phyloP scores from a whole-genome alignment of 225 moss, liverwort and hornwort genomes.

The Physcomitrellopsis africana region DNA sequence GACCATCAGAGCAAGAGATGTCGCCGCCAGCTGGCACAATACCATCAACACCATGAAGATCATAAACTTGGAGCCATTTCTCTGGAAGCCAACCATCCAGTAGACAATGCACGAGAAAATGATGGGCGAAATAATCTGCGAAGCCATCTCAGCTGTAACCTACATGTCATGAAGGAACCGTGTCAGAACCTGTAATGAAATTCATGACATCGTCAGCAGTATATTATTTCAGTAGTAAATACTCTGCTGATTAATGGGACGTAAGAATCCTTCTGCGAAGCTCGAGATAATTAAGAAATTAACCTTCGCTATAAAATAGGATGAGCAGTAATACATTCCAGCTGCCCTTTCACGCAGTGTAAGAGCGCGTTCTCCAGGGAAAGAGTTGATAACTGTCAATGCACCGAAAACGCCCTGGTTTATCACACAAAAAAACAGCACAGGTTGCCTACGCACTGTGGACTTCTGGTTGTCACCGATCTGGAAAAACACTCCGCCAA shows the following conservation, averaged over 20 bases:
- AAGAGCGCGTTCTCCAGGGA: constrained; percentile 81
- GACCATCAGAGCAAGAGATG: constrained; percentile 83
- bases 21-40: constrained; percentile 80
- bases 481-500: constrained; percentile 88
- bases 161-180: constrained; percentile 44
- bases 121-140: constrained; percentile 76
- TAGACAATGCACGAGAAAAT: constrained; percentile 83
- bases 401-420: constrained; percentile 94
- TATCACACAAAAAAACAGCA: constrained; percentile 89
- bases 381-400: constrained; percentile 84
- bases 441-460: constrained; percentile 79
- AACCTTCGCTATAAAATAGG: constrained; percentile 93
- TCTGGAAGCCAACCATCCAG: constrained; percentile 93
- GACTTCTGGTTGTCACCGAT: constrained; percentile 72
- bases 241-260: neutral
- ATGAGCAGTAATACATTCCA: constrained; percentile 92
- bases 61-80: constrained; percentile 70
- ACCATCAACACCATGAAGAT: constrained; percentile 87
- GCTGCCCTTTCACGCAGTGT: constrained; percentile 84
- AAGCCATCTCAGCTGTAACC: constrained; percentile 82
- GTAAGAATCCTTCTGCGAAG: too few relatives aligned
- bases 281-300: neutral
- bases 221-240: neutral
- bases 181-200: constrained; percentile 25
- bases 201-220: neutral